These are phyloP conservation scores for Chionographis japonica DNA, from an alignment of 106 monocot species.

Conservation along the genomic window DNA sequence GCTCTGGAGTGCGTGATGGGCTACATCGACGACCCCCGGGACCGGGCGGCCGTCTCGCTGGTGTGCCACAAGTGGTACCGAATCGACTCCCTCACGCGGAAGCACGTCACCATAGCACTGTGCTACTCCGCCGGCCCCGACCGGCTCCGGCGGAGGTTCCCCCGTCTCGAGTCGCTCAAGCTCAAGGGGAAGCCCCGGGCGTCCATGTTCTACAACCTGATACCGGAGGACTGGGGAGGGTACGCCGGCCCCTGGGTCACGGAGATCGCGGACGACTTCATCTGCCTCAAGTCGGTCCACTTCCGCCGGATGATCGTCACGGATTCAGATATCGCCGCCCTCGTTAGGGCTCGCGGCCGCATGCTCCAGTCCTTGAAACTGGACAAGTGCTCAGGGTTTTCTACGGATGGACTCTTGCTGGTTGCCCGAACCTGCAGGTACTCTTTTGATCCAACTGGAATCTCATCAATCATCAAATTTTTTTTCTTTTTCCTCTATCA, in stretches of 20 bases:
- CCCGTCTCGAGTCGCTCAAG: conserved; percentile 71
- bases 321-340: conserved; percentile 51
- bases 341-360: conserved; percentile 47
- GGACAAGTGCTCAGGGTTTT: conserved; percentile 94
- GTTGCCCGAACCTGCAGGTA: conserved; percentile 81
- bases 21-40: conserved; percentile 74
- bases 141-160: conserved; percentile 70
- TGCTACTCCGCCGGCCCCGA: conserved; percentile 77
- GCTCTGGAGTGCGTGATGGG: conserved; percentile 70
- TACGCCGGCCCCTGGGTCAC: conserved; percentile 74
- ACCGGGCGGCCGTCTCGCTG: conserved; percentile 73
- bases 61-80: conserved; percentile 74
- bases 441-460: not conserved
- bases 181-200: conserved; percentile 94
- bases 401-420: conserved; percentile 57
- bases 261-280: conserved; percentile 45
- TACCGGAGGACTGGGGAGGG: conserved; percentile 96
- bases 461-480: not conserved
- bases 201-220: conserved; percentile 90
- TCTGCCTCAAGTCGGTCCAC: conserved; percentile 68
- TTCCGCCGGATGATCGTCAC: conserved; percentile 76
- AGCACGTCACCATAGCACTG: conserved; percentile 88
- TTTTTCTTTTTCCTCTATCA: not conserved
- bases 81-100: conserved; percentile 59
- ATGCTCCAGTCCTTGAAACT: conserved; percentile 60